phyloP scores from a whole-genome alignment of 2,329 filamentous ascomycete genomes.

The Laburnicola sp. region DNA sequence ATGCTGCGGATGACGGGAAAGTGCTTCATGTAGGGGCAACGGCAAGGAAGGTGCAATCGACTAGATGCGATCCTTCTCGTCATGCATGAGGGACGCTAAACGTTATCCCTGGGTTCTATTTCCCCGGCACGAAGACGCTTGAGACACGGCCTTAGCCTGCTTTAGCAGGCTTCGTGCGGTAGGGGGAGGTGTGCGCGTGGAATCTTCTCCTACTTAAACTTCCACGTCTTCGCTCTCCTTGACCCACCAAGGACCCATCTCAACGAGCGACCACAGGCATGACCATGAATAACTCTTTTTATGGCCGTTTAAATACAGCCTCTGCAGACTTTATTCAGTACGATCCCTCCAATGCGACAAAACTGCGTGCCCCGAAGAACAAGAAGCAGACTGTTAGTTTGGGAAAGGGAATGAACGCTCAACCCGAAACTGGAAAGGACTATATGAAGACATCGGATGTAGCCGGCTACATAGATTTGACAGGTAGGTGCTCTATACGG shows the following conservation, averaged over 20 bases:
- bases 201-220: conserved; percentile 15
- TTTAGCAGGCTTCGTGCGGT: too few species aligned
- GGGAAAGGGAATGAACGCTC: conserved; percentile 5
- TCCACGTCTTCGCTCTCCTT: conserved; percentile 9
- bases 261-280: conserved; percentile 5
- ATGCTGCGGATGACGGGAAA: too few species aligned
- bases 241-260: conserved; percentile 1
- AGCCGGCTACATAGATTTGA: conserved; percentile 10
- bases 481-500: conserved; percentile 10
- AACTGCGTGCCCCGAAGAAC: neutral
- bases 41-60: too few species aligned
- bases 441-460: conserved; percentile 5
- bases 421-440: conserved; percentile 7
- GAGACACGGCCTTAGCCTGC: too few species aligned
- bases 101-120: too few species aligned
- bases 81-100: too few species aligned
- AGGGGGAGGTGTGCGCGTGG: conserved; percentile 1
- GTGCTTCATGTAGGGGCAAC: too few species aligned
- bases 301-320: neutral
- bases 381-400: neutral
- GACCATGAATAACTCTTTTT: conserved; percentile 7
- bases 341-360: conserved; percentile 1
- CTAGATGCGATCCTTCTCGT: too few species aligned
- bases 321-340: conserved; percentile 13
- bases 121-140: too few species aligned